Percentiles rank a stretch among this genome's conserved stretches.
phyloP scores from a whole-genome alignment of 306 rosid genomes.

The Inga leiocalycina region DNA sequence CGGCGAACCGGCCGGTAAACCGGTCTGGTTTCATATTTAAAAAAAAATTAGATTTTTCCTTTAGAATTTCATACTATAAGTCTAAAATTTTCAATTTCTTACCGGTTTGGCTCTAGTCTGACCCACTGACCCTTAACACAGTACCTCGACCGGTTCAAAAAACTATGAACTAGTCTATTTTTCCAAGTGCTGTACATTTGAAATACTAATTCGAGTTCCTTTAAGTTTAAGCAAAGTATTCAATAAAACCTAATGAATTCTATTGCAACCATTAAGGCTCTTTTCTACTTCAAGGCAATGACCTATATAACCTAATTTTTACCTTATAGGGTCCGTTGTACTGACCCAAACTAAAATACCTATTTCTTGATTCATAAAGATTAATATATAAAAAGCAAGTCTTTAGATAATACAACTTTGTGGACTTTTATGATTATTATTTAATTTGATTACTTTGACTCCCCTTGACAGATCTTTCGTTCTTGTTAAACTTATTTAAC shows the following conservation, averaged over 20 bases:
- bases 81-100: too few relatives aligned
- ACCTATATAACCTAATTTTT: slow-evolving; percentile 2
- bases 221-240: not conserved
- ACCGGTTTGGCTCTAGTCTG: too few relatives aligned
- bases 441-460: not conserved
- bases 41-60: too few relatives aligned
- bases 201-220: not conserved
- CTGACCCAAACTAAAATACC: slow-evolving; percentile 31
- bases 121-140: too few relatives aligned
- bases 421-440: not conserved
- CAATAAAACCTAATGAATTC: not conserved
- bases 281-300: not conserved
- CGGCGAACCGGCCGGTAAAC: too few relatives aligned
- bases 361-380: slow-evolving; percentile 9
- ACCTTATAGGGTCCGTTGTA: slow-evolving; percentile 23
- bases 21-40: too few relatives aligned
- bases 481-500: not conserved
- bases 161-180: too few relatives aligned
- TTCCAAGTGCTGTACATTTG: not conserved
- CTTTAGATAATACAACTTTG: not conserved
- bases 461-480: not conserved
- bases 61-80: too few relatives aligned
- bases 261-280: not conserved
- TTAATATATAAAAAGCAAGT: not conserved
- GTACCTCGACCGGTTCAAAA: not conserved